Evolutionary conservation across 306 rosid species (phyloP).

Genomic region (Gynostemma pentaphyllum): DNA sequence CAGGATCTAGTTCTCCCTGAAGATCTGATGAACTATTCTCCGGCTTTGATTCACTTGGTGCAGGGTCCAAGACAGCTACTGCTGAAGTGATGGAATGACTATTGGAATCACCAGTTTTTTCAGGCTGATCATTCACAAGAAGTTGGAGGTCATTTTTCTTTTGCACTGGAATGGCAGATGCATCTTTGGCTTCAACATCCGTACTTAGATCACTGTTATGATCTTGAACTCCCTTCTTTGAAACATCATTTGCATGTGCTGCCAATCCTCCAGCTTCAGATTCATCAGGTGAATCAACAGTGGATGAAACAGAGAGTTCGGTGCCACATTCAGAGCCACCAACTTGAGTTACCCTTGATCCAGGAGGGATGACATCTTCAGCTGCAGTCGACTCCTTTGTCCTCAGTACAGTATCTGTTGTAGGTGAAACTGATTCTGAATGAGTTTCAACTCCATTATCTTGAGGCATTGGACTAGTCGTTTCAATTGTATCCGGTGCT

Average conservation of each 20-base stretch:
- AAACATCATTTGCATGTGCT: conserved; percentile 34
- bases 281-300: conserved; percentile 78
- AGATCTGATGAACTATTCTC: conserved; percentile 29
- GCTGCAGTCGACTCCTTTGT: conserved; percentile 26
- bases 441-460: conserved; percentile 43
- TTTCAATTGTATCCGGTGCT: conserved; percentile 26
- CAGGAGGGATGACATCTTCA: conserved; percentile 35
- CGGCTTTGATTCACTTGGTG: conserved; percentile 20
- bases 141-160: conserved; percentile 17
- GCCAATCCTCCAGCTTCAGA: conserved; percentile 46
- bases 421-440: conserved; percentile 22
- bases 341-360: conserved; percentile 27
- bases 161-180: conserved; percentile 11
- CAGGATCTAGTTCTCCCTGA: conserved; percentile 25
- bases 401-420: conserved; percentile 25
- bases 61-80: conserved; percentile 21
- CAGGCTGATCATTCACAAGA: conserved; percentile 25
- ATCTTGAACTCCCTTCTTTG: conserved; percentile 30
- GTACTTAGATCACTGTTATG: conserved; percentile 14
- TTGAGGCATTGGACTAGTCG: conserved; percentile 26
- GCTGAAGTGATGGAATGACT: conserved; percentile 23
- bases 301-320: conserved; percentile 74
- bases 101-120: conserved; percentile 20
- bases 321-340: conserved; percentile 78
- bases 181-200: conserved; percentile 12